Conservation (phyloP, 768 basidiomycete genomes). For the Panaeolus cyanescens region DNA sequence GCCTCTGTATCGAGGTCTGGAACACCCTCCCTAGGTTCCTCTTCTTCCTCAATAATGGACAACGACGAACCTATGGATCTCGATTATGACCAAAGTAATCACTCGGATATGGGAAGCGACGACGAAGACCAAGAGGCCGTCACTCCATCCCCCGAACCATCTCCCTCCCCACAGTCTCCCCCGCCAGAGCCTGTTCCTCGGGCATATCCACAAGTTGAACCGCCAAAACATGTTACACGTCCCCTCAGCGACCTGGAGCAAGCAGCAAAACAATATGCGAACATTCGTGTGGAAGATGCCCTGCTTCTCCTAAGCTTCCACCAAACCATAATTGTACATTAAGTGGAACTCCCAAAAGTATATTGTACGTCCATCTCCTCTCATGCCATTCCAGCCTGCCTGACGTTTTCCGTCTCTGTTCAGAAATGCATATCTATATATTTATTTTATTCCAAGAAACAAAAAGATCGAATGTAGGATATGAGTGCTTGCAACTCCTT, state of each 20-base stretch:
- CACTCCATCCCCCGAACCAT: slow-evolving; percentile 64
- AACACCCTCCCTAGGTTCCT: slow-evolving; percentile 51
- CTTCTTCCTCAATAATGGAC: slow-evolving; percentile 45
- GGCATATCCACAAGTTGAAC: neutral
- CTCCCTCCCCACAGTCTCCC: slow-evolving; percentile 29
- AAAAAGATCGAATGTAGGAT: slow-evolving; percentile 17
- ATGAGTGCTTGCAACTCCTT: slow-evolving; percentile 1
- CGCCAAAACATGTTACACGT: neutral
- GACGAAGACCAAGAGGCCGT: slow-evolving; percentile 77
- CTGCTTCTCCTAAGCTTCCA: slow-evolving; percentile 75
- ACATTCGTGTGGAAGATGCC: slow-evolving; percentile 75
- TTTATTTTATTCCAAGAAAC: slow-evolving; percentile 17
- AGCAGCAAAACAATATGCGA: slow-evolving; percentile 43
- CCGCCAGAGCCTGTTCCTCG: slow-evolving; percentile 6
- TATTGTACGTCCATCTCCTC: slow-evolving; percentile 15
- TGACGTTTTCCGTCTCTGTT: neutral
- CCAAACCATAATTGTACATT: slow-evolving; percentile 57
- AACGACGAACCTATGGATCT: slow-evolving; percentile 50
- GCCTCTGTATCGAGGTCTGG: slow-evolving; percentile 53
- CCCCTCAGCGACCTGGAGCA: slow-evolving; percentile 45
- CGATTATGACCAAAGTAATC: slow-evolving; percentile 35
- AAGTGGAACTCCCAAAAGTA: slow-evolving; percentile 26
- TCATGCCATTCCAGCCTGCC: neutral
- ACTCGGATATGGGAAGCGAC: slow-evolving; percentile 63
- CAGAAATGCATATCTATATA: slow-evolving; percentile 22